Base-by-base conservation (phyloP, 352 stramenopile genomes). In the Stramenopiles sp. region DNA sequence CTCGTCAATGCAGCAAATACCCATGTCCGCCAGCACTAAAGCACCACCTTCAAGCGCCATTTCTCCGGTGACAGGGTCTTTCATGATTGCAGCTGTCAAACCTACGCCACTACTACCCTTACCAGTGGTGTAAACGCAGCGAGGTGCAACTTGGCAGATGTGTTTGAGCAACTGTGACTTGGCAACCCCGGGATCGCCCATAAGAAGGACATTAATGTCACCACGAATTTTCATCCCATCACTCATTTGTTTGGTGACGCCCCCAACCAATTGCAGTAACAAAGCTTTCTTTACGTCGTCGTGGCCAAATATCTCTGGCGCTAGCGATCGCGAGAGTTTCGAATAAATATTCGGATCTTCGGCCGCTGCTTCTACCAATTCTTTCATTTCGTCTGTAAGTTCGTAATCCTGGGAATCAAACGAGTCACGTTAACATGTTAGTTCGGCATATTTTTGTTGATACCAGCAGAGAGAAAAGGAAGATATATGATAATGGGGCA, bases 111-210 rank as follows among this genome's bases (percentile, higher is more conserved):
- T 98, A 87, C 91, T 97, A 75, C 97, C 97, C 87, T 99, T 99
- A 33, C 97, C 97, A 0, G 97, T 99, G 0, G 96, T 99, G 84
- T 99, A 99, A n/a, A 99, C 94, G 7, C 93, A 95, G 67, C 96
- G 89, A 0, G 96, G 96, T 27, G 96, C 95, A 67, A 99, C 92
- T 0, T 80, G 32, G 14, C 32, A 88, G 78, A 99, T 97, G 85
- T 99, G 96, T 85, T 99, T 99, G 55, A 99, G 88, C 76, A 99
- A 85, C 87, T 99, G 97, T 0, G 94, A 98, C 86, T 99, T 99
- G 33, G 97, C 97, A 75, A 99, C 95, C 86, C 94, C 94, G 22
- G 94, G 94, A 84, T 98, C 93, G 67, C 97, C 97, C 94, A 99
- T 98, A 22, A 99, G 90, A 85, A 96, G 92, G 55, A 99, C 93